Evolutionary conservation across 148 eudicot genomes (phyloP).

Genomic region (Cornus suecica): DNA sequence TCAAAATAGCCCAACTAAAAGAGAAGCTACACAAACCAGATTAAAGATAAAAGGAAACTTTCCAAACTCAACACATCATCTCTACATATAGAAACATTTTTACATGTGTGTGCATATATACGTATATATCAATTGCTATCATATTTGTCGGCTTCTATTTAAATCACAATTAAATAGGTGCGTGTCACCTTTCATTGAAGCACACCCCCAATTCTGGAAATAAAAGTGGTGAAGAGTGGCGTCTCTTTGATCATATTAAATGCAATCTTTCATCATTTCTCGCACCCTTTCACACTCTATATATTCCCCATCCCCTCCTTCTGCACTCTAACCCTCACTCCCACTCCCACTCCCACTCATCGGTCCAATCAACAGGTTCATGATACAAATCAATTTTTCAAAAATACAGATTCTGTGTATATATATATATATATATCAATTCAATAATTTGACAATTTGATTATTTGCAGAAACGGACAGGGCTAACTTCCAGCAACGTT

Average conservation of each 20-base stretch:
- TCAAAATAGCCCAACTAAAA: too few species aligned
- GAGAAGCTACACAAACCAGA: too few species aligned
- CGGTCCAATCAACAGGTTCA: background rate
- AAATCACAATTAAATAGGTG: too few species aligned
- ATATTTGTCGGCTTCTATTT: too few species aligned
- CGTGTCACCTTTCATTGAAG: background rate
- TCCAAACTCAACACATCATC: too few species aligned
- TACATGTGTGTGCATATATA: too few species aligned
- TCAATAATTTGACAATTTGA: background rate
- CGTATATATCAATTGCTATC: too few species aligned
- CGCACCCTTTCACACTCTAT: conserved; percentile 9
- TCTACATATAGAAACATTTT: too few species aligned
- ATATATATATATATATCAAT: too few species aligned
- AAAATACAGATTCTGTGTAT: too few species aligned
- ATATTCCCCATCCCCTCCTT: background rate
- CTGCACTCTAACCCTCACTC: background rate
- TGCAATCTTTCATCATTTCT: background rate
- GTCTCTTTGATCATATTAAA: background rate
- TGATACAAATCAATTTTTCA: too few species aligned
- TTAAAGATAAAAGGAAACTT: too few species aligned
- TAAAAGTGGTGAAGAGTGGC: background rate
- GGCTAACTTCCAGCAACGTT: background rate
- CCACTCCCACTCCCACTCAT: background rate
- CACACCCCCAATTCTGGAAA: background rate
- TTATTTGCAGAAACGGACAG: conserved; percentile 6